Evolutionary conservation across 768 basidiomycete genomes (phyloP), one percentile per base, ranked within the genome.

Genomic region (Rossbeevera mucosa): DNA sequence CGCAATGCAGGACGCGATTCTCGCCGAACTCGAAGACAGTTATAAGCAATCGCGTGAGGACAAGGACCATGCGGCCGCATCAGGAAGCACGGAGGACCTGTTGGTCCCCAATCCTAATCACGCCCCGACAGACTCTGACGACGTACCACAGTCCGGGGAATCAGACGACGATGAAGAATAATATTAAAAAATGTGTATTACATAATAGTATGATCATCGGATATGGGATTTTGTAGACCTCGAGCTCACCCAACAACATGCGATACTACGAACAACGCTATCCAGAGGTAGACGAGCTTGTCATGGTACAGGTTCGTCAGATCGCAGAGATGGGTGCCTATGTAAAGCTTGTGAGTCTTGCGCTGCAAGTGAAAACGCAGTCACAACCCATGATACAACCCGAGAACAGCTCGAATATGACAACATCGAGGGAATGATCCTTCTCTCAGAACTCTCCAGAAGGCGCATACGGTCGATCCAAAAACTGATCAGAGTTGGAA

Each of bases 311-410:
- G 68, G 96, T 99, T 57, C 90, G 91, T 70, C 93, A 96, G 74
- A 99, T 99, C 63, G 92, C 94, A 48, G 95, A 99, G 72, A 99
- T 98, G 95, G 96, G 96, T 44, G 96, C 96, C 42, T 98, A 99
- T 69, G 96, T 99, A 58, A 97, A 97, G 67, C 79, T 99, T 61
- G 94, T 95, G 59, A 61, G 88, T 75, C 20, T 9, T n/a, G 21
- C 20, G 1, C 13, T 29, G 14, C 43, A 44, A 13, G 7, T n/a
- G n/a, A 38, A 1, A 14, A 40, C 22, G 2, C 5, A 47, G 40
- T 16, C 16, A 48, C 44, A 12, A 4, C 51, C 22, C 16, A 55
- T 44, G 20, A 26, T 41, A 25, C 8, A 12, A 11, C 21, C 24
- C 11, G 29, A 25, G 43, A 14, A 44, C 60, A 96, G 94, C 86